phyloP scores from a whole-genome alignment of 73 alveolate species.

The Effrenium voratum region DNA sequence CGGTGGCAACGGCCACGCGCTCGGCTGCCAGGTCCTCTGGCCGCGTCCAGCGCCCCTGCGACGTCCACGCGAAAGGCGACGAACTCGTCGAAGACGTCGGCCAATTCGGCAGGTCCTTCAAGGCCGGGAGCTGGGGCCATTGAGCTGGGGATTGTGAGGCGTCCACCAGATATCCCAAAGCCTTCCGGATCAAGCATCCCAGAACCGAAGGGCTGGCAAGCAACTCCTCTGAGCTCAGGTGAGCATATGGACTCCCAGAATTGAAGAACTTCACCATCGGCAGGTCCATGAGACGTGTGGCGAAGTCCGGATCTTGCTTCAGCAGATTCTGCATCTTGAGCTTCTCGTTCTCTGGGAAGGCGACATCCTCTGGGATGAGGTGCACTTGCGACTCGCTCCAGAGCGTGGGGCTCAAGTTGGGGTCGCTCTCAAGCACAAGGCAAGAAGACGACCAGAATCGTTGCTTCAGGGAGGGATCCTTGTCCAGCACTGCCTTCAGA shows the following conservation, averaged over 20 bases:
- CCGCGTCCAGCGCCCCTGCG: background rate
- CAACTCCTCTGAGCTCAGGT: background rate
- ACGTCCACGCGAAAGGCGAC: background rate
- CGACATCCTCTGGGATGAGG: background rate
- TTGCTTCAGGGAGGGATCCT: background rate
- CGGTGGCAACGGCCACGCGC: background rate
- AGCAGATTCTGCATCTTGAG: background rate
- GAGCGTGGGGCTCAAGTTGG: background rate
- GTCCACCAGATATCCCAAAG: constrained; percentile 2
- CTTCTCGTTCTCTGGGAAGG: constrained; percentile 13
- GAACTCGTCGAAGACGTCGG: background rate
- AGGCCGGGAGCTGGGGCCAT: background rate
- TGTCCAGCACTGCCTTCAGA: background rate
- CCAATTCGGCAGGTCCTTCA: background rate
- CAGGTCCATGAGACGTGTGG: background rate
- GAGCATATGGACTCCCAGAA: background rate
- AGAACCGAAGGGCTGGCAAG: background rate
- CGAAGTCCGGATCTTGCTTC: background rate
- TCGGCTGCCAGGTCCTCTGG: background rate
- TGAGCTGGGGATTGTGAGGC: background rate
- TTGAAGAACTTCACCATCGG: background rate
- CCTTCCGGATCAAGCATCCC: background rate
- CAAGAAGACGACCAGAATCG: constrained; percentile 6
- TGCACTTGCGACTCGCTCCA: background rate
- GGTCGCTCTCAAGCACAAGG: background rate